Base-by-base conservation (phyloP, 345 rosid species). In the Salix koriyanagi region DNA sequence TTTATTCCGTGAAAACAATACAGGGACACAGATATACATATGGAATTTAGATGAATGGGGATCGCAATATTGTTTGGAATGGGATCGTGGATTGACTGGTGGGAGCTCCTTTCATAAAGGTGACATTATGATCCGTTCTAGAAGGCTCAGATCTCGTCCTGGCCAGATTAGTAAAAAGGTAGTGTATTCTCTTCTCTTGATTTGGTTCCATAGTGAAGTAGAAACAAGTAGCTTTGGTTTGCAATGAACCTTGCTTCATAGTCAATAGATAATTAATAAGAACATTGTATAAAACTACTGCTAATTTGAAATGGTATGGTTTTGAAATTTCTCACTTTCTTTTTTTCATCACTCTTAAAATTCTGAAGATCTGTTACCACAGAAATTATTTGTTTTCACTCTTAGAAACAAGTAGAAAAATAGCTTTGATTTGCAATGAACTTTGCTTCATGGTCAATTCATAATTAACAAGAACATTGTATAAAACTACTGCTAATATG, bases 21-120 rank as follows among this genome's bases (percentile, higher is more conserved):
- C 82, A 32, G 82, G 86, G 62, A 84, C 86, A 10, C 84, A 84
- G 26, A 78, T 78, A 67, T 84, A 69, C 67, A 75, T 80, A 54
- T 84, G 86, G 86, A 84, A 84, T 65, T 70, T 84, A 37, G 86
- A 84, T 50, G 65, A 81, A 42, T 81, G 86, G 86, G 86, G 86
- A 12, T 78, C 80, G 36, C 25, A 78, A 58, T 84, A 75, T 69
- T 78, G 78, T 54, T 67, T 84, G 46, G 78, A 81, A 26, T 72
- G 84, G 80, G 46, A 67, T 2, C 25, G 26, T 44, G 82, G 82
- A 36, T 21, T 78, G 69, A 70, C 28, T 64, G 84, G 82, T 42
- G 80, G 84, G 12, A 84, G 86, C 72, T 67, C 84, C 77, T 81
- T 84, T 67, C 80, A 78, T 77, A 75, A 84, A 72, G 86, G 86